Conservation (phyloP, 176 grass and related monocot genomes). For the bread wheat (Triticum aestivum) region IWGSC_CS_RefSeq_v2.1 NC_057806.1:638418337-638418836, state of each 20-base stretch:
- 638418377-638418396: constrained; percentile 57
- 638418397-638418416: constrained; percentile 16
- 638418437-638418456: neutral
- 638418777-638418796: neutral
- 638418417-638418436: neutral
- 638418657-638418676: constrained; percentile 99
- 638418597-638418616: constrained; percentile 34
- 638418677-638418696: constrained; percentile 89
- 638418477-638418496: neutral
- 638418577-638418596: neutral
- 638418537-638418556: constrained; percentile 57
- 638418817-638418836: neutral
- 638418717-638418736: constrained; percentile 92
- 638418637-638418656: constrained; percentile 38
- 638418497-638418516: constrained; percentile 42
- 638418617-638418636: constrained; percentile 48
- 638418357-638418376: constrained; percentile 47
- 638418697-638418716: constrained; percentile 98
- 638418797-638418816: neutral
- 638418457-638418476: neutral
- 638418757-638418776: neutral
- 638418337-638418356: constrained; percentile 56
- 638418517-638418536: constrained; percentile 95
- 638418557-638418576: neutral
- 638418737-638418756: neutral